Conservation (phyloP, 2,329 filamentous ascomycete species). For the Aphanoascus verrucosus region DNA sequence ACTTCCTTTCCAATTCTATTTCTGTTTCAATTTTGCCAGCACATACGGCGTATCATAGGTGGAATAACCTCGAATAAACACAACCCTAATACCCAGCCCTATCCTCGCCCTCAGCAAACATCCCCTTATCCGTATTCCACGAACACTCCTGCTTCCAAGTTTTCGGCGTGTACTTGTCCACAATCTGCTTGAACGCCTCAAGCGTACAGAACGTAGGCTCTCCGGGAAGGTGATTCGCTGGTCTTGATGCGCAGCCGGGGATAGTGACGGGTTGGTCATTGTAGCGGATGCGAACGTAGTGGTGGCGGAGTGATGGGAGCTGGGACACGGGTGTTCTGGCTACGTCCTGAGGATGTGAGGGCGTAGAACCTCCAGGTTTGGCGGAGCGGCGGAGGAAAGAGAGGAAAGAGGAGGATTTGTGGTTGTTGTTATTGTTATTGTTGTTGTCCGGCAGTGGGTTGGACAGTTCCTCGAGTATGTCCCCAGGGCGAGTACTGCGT, state of each 20-base stretch:
- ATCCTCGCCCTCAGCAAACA: slow-evolving; percentile 38
- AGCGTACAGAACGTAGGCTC: slow-evolving; percentile 87
- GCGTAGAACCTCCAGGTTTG: slow-evolving; percentile 13
- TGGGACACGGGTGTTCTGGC: slow-evolving; percentile 27
- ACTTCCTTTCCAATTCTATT: no score
- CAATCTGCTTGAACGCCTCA: slow-evolving; percentile 81
- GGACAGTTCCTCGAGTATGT: slow-evolving; percentile 21
- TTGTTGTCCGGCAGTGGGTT: slow-evolving; percentile 17
- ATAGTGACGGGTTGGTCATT: slow-evolving; percentile 76
- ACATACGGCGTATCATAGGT: not conserved
- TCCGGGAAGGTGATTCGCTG: slow-evolving; percentile 73
- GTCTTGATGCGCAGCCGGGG: slow-evolving; percentile 60
- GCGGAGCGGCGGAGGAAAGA: slow-evolving; percentile 21
- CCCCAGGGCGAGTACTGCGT: slow-evolving; percentile 12
- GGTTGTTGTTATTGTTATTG: slow-evolving; percentile 8
- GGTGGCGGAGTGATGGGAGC: slow-evolving; percentile 38
- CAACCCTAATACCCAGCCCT: slow-evolving; percentile 29
- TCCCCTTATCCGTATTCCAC: slow-evolving; percentile 45
- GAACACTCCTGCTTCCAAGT: slow-evolving; percentile 62
- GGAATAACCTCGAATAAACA: not conserved
- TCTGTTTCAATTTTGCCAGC: no score
- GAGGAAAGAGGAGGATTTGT: slow-evolving; percentile 23
- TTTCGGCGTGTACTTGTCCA: slow-evolving; percentile 76
- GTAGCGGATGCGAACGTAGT: slow-evolving; percentile 83
- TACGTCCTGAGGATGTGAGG: slow-evolving; percentile 21